Evolutionary conservation across 2,329 filamentous ascomycete genomes (phyloP).

Genomic region (Trichoderma semiorbis): DNA sequence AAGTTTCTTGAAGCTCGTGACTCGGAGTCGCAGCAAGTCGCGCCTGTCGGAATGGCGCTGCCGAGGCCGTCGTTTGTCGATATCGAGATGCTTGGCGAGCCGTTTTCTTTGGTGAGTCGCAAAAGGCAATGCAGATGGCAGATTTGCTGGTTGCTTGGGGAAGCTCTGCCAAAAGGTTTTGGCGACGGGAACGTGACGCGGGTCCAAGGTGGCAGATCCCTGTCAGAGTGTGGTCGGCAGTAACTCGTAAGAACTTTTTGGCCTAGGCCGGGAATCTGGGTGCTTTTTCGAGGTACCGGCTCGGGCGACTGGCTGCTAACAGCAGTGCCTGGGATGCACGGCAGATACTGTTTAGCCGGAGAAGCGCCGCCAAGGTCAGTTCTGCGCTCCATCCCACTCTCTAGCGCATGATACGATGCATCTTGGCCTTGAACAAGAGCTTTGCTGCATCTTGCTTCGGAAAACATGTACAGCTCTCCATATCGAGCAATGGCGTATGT

Average conservation of each 20-base stretch:
- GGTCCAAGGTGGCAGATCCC: conserved; percentile 16
- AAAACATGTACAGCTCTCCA: not conserved
- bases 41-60: not conserved
- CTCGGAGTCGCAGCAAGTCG: not conserved
- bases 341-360: conserved; percentile 22
- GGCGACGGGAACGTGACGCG: conserved; percentile 20
- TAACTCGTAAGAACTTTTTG: not conserved
- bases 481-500: not conserved
- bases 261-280: not conserved
- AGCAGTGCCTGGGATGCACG: not conserved
- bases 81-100: not conserved
- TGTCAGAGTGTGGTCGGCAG: not conserved
- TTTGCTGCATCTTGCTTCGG: not conserved
- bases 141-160: not conserved
- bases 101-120: not conserved
- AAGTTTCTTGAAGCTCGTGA: not conserved
- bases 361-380: conserved; percentile 25
- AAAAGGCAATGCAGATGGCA: not conserved
- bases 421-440: not conserved
- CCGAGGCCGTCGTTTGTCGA: not conserved
- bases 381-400: conserved; percentile 19
- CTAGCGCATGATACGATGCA: not conserved
- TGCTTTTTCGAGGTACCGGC: not conserved
- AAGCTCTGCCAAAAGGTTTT: conserved; percentile 16
- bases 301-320: not conserved